A percentile compares a stretch with the other conserved stretches of the same genome.
Conservation (phyloP, 495 filamentous ascomycete genomes). For the Venustampulla echinocandica region DNA sequence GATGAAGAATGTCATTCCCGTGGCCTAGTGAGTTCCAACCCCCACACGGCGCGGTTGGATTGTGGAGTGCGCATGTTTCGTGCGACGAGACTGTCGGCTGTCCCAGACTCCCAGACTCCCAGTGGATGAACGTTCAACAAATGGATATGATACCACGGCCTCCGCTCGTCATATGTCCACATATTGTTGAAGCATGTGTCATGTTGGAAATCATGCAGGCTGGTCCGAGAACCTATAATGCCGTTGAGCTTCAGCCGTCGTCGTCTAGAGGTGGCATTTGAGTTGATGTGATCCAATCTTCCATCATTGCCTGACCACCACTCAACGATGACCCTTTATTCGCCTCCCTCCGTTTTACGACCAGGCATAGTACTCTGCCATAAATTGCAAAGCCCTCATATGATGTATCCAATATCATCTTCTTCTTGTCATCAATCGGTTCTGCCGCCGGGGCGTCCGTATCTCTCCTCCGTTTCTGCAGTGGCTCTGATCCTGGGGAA, state of each 20-base stretch:
- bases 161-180: background rate
- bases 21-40: conserved; percentile 1
- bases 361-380: conserved; percentile 79
- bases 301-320: conserved; percentile 71
- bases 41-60: too few relatives aligned
- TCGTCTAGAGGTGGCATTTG: conserved; percentile 39
- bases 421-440: conserved; percentile 72
- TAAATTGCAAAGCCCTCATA: conserved; percentile 96
- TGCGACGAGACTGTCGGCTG: background rate
- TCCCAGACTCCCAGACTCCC: too few relatives aligned
- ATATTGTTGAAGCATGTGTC: background rate
- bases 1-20: conserved; percentile 1
- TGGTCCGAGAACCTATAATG: background rate
- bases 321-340: conserved; percentile 26
- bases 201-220: background rate
- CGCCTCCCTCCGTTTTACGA: conserved; percentile 65
- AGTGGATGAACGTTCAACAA: conserved; percentile 2
- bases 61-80: conserved; percentile 2
- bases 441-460: conserved; percentile 25
- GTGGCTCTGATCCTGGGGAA: conserved; percentile 21
- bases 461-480: conserved; percentile 39
- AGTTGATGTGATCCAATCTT: conserved; percentile 80
- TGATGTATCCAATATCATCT: conserved; percentile 68
- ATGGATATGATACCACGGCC: background rate
- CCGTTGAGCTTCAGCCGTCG: background rate